Evolutionary conservation across 257 asterid genomes (phyloP), one percentile per base, ranked within the genome.

Genomic region (Eustoma russellianum): DNA sequence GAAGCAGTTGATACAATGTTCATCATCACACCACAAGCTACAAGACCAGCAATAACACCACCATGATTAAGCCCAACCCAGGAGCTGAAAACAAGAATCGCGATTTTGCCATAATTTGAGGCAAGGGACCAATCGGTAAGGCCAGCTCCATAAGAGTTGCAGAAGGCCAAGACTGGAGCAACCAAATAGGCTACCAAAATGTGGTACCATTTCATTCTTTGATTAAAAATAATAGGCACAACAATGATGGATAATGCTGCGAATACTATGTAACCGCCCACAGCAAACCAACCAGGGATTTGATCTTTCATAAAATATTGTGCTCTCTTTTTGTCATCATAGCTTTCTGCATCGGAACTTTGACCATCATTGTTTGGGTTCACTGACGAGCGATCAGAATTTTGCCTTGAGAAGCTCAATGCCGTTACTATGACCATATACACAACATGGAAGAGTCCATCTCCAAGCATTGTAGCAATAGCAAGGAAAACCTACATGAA

Each of bases 61-160:
- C 94, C 90, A 1, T 72, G 24, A 1, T 65, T 75, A 0, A 66
- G 40, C 7, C 90, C 94, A 0, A 84, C 83, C 94, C 88, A 84
- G 4, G 83, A 52, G 60, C 90, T 79, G 59, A 84, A 66, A 1
- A 77, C 74, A 1, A 84, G 66, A 76, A 84, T 84, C 0, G 88
- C 72, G 9, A 84, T 46, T 49, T 84, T 84, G 7, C 88, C 94
- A 7, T 84, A 84, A 71, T 77, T 84, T 9, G 94, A 84, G 49
- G 94, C 90, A 5, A 84, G 46, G 1, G 90, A 78, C 85, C 90
- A 84, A 47, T 84, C 94, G 0, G 85, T 78, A 33, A 84, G 87
- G 44, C 94, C 90, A 2, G 85, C 74, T 5, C 90, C 94, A 9
- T 83, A 83, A 44, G 94, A 81, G 3, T 83, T 83, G 67, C 94